Percentiles rank a stretch among this genome's conserved stretches.
phyloP scores from a whole-genome alignment of 306 rosid genomes.

The Prosopis cineraria region DNA sequence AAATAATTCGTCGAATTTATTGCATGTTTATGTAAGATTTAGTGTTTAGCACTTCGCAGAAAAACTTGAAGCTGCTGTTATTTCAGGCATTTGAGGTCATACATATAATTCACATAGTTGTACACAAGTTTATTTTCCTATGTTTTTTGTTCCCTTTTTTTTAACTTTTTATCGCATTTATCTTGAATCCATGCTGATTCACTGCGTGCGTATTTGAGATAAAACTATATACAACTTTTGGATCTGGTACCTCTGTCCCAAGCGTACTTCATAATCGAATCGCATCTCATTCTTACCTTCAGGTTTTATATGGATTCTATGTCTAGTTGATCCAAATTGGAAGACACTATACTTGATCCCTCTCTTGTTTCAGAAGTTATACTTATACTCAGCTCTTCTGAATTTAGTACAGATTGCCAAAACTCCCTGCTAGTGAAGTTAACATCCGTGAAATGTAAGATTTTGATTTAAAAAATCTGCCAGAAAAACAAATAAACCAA shows the following conservation, averaged over 20 bases:
- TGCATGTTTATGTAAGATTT: not conserved
- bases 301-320: not conserved
- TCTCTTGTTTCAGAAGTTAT: not conserved
- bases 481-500: too few relatives aligned
- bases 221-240: not conserved
- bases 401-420: too few relatives aligned
- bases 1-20: not conserved
- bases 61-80: not conserved
- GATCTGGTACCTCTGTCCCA: not conserved
- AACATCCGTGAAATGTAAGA: too few relatives aligned
- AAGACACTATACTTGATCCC: not conserved
- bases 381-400: not conserved
- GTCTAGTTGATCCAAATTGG: not conserved
- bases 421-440: too few relatives aligned
- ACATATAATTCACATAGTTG: not conserved
- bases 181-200: not conserved
- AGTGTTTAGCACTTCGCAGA: not conserved
- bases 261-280: not conserved
- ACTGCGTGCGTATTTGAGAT: not conserved
- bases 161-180: not conserved
- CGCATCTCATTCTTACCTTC: not conserved
- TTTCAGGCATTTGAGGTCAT: not conserved
- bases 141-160: not conserved
- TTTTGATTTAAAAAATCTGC: too few relatives aligned
- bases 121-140: not conserved